Evolutionary conservation across 352 stramenopile genomes (phyloP), one percentile per base, ranked within the genome.

Genomic region (Pythium dissimile): DNA sequence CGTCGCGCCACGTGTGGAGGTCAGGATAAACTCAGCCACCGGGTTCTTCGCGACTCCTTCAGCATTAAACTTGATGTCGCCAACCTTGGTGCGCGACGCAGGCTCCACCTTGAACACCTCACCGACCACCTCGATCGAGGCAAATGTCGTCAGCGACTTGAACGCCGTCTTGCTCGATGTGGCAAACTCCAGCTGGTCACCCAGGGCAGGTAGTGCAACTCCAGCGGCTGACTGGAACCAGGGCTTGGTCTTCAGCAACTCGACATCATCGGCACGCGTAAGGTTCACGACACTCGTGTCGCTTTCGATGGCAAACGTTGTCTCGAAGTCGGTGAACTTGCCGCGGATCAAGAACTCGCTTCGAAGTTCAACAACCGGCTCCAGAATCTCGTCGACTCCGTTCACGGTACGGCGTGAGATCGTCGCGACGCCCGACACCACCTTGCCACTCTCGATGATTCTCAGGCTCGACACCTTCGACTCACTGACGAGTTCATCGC

Each of bases 291-390:
- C 62, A 21, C 77, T 59, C 16, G 54, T 62, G 20, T 74, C 69
- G 18, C 79, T 66, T 8, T 84, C 71, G 39, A 83, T 64, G 12
- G 75, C 69, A 53, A 96, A 96, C 0, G 86, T 90, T 28, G 71
- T 79, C 39, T 77, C 60, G 42, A 92, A 93, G 62, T 95, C 84
- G 1, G 69, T 51, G 27, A 92, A 94, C 15, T 70, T 74, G 26
- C 84, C 86, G 28, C 86, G 85, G 51, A 96, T 92, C 24, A 96
- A 62, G 52, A 96, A 96, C 63, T 94, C 84, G 28, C 77, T 92
- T 37, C 74, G 73, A 13, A 96, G 64, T 56, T 93, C 78, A 10
- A 95, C 77, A 1, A 91, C 63, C 28, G 82, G 80, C 61, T 84
- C 72, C 3, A 87, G 55, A 38, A 74, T 64, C 54, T 88, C 77